Base-by-base conservation (phyloP, 1,284 basidiomycete species). In the Sporisorium sorghi region DNA sequence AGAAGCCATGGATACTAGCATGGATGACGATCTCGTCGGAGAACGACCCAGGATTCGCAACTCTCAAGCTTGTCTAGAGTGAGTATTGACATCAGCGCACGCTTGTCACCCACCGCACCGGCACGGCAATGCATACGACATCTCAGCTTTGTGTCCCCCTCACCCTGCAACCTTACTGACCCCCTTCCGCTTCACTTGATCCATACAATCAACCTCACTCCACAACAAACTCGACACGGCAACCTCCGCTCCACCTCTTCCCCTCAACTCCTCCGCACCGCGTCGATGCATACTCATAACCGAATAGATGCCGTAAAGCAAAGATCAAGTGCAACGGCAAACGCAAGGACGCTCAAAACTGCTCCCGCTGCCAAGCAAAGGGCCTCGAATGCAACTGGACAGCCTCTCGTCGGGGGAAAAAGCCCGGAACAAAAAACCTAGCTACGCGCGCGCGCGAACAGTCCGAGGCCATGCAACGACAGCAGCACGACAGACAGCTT, bases 301-400 rank as follows among this genome's bases (percentile, higher is more conserved):
- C 15, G n/a, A 19, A 61, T 44, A 73, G 71, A 58, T 73, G 71
- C 53, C 44, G 71, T 17, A 68, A 68, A 44, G 71, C 71, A 12
- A 73, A 73, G 71, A 78, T 73, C 64, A 73, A 73, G 48, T 73
- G 71, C 61, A 73, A 68, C 43, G 71, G 71, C 37, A 73, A 73
- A 48, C 64, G 71, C 44, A 73, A 73, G 37, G 71, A 73, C 11
- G 71, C 65, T 2, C 71, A 68, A 26, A 73, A 73, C 51, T 73
- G 71, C 35, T 57, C 71, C 0, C 57, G 71, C 26, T 73, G 71
- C 47, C 65, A 73, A 48, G 71, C 61, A 30, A 73, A 73, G 46
- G 71, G 71, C 21, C 65, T 73, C 35, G 65, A 63, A 23, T 73
- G 71, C 61, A 64, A 61, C 14, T 73, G 71, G 71, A 73, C 71